Conservation (phyloP, 192 early-diverging fungal genomes). For the Rhizophlyctis rosea region DNA sequence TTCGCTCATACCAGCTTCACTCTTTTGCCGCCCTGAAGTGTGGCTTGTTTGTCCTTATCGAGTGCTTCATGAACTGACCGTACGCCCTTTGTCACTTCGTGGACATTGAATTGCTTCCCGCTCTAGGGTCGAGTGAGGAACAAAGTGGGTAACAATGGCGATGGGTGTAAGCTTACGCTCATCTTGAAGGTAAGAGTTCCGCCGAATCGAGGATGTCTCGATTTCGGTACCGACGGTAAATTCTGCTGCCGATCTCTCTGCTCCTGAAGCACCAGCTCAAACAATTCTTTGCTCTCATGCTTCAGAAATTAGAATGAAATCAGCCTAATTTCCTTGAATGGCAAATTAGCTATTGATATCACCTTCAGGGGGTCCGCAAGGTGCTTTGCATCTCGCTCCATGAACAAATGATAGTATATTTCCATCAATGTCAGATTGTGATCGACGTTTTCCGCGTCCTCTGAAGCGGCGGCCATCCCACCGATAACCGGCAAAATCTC, state of each 20-base stretch:
- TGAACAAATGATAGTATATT: slow-evolving; percentile 59
- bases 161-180: slow-evolving; percentile 15
- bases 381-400: slow-evolving; percentile 48
- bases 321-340: no score
- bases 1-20: slow-evolving; percentile 5
- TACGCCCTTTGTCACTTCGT: slow-evolving; percentile 16
- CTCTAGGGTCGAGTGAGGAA: slow-evolving; percentile 3
- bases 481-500: slow-evolving; percentile 66
- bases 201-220: slow-evolving; percentile 46
- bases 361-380: no score
- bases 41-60: slow-evolving; percentile 17
- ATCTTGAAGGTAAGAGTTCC: slow-evolving; percentile 41
- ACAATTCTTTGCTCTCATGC: no score
- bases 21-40: neutral
- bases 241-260: slow-evolving; percentile 15
- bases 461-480: no score
- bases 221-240: slow-evolving; percentile 9
- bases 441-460: slow-evolving; percentile 57
- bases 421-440: slow-evolving; percentile 65
- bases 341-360: no score
- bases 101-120: slow-evolving; percentile 25
- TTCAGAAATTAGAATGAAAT: no score
- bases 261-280: slow-evolving; percentile 23
- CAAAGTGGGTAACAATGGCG: neutral
- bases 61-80: slow-evolving; percentile 24